Base-by-base conservation (phyloP, 495 filamentous ascomycete genomes). In the Astrothelium subdiscretum region DNA sequence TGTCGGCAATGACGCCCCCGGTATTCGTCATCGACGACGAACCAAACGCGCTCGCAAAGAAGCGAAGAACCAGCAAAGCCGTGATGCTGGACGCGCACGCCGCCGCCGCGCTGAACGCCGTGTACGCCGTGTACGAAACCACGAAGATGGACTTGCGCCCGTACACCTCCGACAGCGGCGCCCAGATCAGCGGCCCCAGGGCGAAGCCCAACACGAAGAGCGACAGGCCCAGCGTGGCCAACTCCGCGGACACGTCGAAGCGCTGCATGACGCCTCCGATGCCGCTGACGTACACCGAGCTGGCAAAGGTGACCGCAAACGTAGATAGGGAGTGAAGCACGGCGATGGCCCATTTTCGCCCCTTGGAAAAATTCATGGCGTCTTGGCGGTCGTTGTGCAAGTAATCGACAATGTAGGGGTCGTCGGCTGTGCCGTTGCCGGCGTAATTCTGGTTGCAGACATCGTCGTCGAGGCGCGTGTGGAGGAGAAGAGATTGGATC, bases 41-140 rank as follows among this genome's bases (percentile, higher is more conserved):
- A 31, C 89, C 89, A 70, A 90, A 89, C n/a, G 87, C 78, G 59
- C 89, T 87, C 29, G 85, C 87, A 59, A 91, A 85, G 78, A 91
- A 90, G 26, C 89, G 86, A 31, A 91, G 79, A 64, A 91, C 81
- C 58, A 91, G 75, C 1, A 94, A 75, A 1, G 84, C 82, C 65
- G 80, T 72, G 54, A 84, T 80, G 65, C 88, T 89, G 63, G 83
- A 75, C 0, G 85, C 71, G 15, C 82, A 80, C 2, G 84, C 81
- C 48, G 79, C 80, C 26, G 80, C 88, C 63, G 81, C 84, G 66
- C 82, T 89, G 77, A 92, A 91, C 0, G 82, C 81, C 22, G 87
- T 83, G 31, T 90, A 77, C 26, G 78, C 78, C 35, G 76, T 66
- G 66, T 88, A 87, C 40, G 86, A 87, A 31, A 77, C 65, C 68